Percentiles rank a stretch among this genome's conserved stretches.
These are phyloP conservation scores for Quercus rubra DNA, from an alignment of 306 rosid species.

Conservation along the genomic window DNA sequence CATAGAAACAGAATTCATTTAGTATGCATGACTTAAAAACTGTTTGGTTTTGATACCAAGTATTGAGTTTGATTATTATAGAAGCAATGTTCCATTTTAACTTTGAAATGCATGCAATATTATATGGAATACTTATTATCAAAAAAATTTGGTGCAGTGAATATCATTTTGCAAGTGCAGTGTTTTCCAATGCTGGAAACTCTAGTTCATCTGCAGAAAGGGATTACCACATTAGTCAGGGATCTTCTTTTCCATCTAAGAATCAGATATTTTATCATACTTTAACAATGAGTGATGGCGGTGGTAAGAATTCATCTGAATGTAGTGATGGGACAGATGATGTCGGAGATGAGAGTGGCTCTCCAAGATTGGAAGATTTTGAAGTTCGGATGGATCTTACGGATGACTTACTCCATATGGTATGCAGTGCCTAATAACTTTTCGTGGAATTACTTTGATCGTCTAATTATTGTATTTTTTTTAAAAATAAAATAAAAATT, in stretches of 20 bases:
- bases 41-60: background rate
- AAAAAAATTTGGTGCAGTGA: conserved; percentile 48
- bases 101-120: background rate
- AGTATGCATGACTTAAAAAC: background rate
- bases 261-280: conserved; percentile 41
- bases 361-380: conserved; percentile 49
- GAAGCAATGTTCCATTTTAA: background rate
- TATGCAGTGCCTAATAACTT: conserved; percentile 16
- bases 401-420: conserved; percentile 96
- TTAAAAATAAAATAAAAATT: background rate
- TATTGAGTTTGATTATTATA: background rate
- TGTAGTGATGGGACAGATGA: conserved; percentile 42
- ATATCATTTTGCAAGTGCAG: conserved; percentile 37
- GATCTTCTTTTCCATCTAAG: conserved; percentile 32
- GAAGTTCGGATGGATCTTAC: conserved; percentile 96
- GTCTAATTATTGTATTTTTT: background rate
- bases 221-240: conserved; percentile 35
- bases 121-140: conserved; percentile 12
- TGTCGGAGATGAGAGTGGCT: conserved; percentile 42
- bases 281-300: conserved; percentile 31
- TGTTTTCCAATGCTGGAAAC: conserved; percentile 50
- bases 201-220: conserved; percentile 43
- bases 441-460: background rate
- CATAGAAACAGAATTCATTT: background rate
- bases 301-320: conserved; percentile 38